Evolutionary conservation across 352 stramenopile species (phyloP), one percentile per base, ranked within the genome.

Genomic region (Aphanomyces cochlioides): DNA sequence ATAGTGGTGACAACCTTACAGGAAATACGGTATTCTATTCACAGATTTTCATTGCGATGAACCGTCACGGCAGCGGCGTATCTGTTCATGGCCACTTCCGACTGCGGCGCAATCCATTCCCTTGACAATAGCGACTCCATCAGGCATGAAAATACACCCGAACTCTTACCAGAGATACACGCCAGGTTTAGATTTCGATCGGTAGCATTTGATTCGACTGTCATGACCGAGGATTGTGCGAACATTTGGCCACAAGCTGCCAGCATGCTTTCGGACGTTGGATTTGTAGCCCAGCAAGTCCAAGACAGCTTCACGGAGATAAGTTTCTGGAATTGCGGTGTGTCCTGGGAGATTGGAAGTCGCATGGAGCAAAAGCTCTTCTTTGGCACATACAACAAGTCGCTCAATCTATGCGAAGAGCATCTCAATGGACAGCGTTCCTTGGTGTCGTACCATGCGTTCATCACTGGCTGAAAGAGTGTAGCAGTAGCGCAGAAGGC

Each of bases 51-150:
- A 34, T 67, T 67, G 4, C 59, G 59, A 5, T 41, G 59, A 15
- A 28, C 28, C 39, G 59, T 67, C 15, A 67, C 43, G 15, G 15
- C 39, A 12, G 40, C 59, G 4, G 59, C 59, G 21, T 67, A 67
- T 6, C 43, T 8, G 28, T 56, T 67, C 59, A 67, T 67, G 40
- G 59, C 59, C 21, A 56, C 12, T n/a, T 48, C 19, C 13, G 59
- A 67, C 43, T 67, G 59, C 41, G 59, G 59, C 3, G 59, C 59
- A 6, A 67, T 56, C 59, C 59, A 67, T 36, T 67, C 59, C 59
- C 59, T 67, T 28, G 28, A 67, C 41, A 8, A 19, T 5, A 19
- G 21, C 38, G 6, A 40, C 39, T 0, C 3, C 10, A 17, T 5
- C 15, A 19, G 37, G 1, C 54, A 61, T n/a, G 5, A 40, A 10